Evolutionary conservation across 106 monocot species (phyloP).

Genomic region (Iris macrosiphon): DNA sequence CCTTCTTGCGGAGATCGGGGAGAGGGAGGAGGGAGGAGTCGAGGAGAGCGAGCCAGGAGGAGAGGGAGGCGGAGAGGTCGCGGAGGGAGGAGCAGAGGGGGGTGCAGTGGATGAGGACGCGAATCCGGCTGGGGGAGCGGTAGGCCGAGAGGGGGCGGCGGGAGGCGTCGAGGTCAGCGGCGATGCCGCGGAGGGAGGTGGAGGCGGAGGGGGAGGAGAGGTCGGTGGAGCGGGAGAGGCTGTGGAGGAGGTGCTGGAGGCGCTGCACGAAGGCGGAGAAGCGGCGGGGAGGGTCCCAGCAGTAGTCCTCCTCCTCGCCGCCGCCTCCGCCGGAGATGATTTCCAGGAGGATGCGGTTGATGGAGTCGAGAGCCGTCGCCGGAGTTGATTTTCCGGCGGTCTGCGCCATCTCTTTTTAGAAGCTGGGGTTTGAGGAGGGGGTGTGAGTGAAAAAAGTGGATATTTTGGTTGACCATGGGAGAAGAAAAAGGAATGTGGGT

Average conservation of each 20-base stretch:
- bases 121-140: conserved; percentile 20
- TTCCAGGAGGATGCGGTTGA: conserved; percentile 11
- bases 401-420: too few relatives aligned
- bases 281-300: conserved; percentile 30
- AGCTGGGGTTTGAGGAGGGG: too few relatives aligned
- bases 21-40: conserved; percentile 14
- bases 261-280: conserved; percentile 25
- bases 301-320: conserved; percentile 8
- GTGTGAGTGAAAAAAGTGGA: too few relatives aligned
- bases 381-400: too few relatives aligned
- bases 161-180: conserved; percentile 23
- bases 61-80: conserved; percentile 9
- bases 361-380: conserved; percentile 14
- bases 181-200: not conserved
- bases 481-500: too few relatives aligned
- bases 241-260: conserved; percentile 20
- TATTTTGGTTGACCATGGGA: too few relatives aligned
- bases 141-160: conserved; percentile 30
- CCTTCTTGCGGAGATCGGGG: conserved; percentile 38
- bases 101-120: conserved; percentile 30
- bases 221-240: conserved; percentile 27
- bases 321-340: too few relatives aligned
- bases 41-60: conserved; percentile 34
- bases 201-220: conserved; percentile 12
- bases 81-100: conserved; percentile 23